Conservation (phyloP, 805 yeast species). For the Candida chauliodis region DNA sequence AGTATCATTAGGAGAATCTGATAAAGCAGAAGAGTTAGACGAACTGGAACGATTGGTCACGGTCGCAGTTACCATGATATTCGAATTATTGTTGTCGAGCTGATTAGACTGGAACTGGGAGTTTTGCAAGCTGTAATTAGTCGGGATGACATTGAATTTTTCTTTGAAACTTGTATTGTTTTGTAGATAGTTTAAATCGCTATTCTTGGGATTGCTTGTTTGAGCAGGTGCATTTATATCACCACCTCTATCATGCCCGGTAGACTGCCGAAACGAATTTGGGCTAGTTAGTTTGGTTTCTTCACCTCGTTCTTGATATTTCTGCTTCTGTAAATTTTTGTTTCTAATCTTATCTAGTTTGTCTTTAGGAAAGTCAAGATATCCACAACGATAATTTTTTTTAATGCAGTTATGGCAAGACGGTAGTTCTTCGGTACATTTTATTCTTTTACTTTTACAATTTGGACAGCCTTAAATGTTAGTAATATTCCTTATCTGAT, state of each 20-base stretch:
- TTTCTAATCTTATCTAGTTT: constrained; percentile 29
- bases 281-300: not conserved
- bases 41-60: constrained; percentile 4
- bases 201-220: not conserved
- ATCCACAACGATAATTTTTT: constrained; percentile 38
- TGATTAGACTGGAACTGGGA: not conserved
- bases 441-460: constrained; percentile 41
- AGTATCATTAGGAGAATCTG: constrained; percentile 7
- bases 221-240: too few relatives aligned
- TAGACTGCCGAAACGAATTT: not conserved
- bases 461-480: constrained; percentile 34
- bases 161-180: too few relatives aligned
- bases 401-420: constrained; percentile 36
- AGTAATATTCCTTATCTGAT: too few relatives aligned
- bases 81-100: not conserved
- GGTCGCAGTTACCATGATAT: constrained; percentile 3
- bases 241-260: not conserved
- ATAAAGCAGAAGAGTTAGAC: constrained; percentile 7
- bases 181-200: too few relatives aligned
- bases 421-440: constrained; percentile 42
- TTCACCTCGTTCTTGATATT: not conserved
- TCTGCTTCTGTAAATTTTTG: constrained; percentile 26
- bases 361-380: constrained; percentile 38
- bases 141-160: too few relatives aligned
- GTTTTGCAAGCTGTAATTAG: not conserved